Evolutionary conservation across 1,284 basidiomycete genomes (phyloP), one percentile per base, ranked within the genome.

Genomic region (Paramarasmius palmivorus): DNA sequence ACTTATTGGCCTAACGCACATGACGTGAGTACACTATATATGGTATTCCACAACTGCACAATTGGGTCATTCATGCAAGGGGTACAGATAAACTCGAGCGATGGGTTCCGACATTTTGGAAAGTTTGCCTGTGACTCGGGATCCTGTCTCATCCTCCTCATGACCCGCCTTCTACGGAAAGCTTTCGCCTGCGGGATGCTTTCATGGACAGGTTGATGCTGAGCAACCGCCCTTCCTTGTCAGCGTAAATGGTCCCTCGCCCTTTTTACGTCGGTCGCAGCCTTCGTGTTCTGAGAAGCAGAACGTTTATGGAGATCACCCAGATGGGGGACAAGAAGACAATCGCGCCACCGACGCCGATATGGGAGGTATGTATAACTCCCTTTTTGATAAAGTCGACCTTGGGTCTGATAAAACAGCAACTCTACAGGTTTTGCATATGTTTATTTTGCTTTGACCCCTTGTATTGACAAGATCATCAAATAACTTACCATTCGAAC

Each of bases 71-170:
- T 17, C n/a, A 15, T 29, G 25, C 25, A 50, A 48, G 6, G 9
- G n/a, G 25, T 8, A 40, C 23, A 44, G 50, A 60, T 46, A 45
- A 55, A 50, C 61, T 55, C 55, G 29, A 62, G 61, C 50, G 55
- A 56, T 56, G 45, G n/a, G 40, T 53, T 35, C 50, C 50, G 45
- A 52, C 29, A 32, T 42, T 36, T 52, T 52, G 50, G 51, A 50
- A 54, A 25, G 52, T 54, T 50, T 26, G 22, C 34, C 26, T 26
- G 51, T 37, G 44, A 46, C 25, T 46, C 44, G 44, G 44, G 29
- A 23, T 29, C 14, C 23, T 26, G 25, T 29, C 44, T 19, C 44
- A 46, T 23, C 4, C 44, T 46, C 44, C 34, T 12, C 26, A 40
- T 47, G 38, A 36, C 45, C 55, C 55, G 55, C 40, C 55, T 49